Percentiles rank a stretch among this genome's conserved stretches.
Evolutionary conservation across 345 rosid genomes (phyloP).

Genomic region (Gossypium anomalum): DNA sequence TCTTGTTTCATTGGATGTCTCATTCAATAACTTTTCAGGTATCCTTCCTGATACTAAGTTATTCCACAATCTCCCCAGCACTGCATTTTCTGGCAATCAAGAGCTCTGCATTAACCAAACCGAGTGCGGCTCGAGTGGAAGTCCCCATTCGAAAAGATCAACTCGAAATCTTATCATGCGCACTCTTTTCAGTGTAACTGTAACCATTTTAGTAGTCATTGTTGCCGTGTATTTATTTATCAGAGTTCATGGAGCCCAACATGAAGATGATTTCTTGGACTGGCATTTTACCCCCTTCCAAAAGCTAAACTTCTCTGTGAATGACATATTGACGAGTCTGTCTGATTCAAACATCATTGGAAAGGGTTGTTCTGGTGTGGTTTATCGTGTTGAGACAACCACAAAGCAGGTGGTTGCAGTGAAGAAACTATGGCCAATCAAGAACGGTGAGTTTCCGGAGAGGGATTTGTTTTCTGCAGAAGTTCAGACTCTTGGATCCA

Average conservation of each 20-base stretch:
- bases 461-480: constrained; percentile 67
- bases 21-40: constrained; percentile 60
- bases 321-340: constrained; percentile 41
- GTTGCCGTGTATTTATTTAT: constrained; percentile 33
- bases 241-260: constrained; percentile 28
- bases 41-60: constrained; percentile 54
- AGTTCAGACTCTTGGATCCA: constrained; percentile 59
- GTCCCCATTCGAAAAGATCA: constrained; percentile 25
- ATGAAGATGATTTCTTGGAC: constrained; percentile 36
- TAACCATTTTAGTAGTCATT: constrained; percentile 31
- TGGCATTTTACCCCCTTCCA: constrained; percentile 68
- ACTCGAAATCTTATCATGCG: constrained; percentile 35
- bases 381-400: constrained; percentile 56
- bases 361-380: constrained; percentile 65
- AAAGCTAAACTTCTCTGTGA: constrained; percentile 55
- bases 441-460: constrained; percentile 41
- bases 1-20: constrained; percentile 57
- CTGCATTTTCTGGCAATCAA: constrained; percentile 47
- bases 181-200: constrained; percentile 37
- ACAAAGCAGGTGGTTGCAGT: constrained; percentile 55
- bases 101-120: constrained; percentile 45
- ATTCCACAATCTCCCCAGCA: constrained; percentile 43
- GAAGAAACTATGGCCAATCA: constrained; percentile 65
- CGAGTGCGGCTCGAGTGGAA: constrained; percentile 24
- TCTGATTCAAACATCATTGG: constrained; percentile 56